phyloP scores from a whole-genome alignment of 179 eudicot species.

The Silene vulgaris region DNA sequence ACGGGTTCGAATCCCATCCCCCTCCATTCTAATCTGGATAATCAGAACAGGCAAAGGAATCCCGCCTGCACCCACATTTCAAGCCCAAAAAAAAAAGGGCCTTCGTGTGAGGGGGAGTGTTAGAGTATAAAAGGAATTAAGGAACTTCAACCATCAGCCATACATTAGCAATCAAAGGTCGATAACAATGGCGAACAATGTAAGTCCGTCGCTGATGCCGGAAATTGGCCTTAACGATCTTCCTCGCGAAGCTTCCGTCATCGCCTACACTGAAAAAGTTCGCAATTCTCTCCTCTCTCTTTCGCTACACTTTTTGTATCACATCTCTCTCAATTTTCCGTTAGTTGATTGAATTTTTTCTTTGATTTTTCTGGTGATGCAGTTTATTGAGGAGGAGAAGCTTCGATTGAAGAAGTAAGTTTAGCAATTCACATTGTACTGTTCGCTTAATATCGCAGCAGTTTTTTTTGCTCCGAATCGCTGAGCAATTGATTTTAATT shows the following conservation, averaged over 20 bases:
- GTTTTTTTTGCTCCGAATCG: too few species aligned
- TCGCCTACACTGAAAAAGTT: slow-evolving; percentile 88
- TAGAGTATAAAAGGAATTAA: too few species aligned
- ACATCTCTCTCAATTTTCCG: background rate
- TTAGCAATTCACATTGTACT: slow-evolving; percentile 4
- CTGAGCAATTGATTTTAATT: too few species aligned
- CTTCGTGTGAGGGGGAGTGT: too few species aligned
- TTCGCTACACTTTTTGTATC: too few species aligned
- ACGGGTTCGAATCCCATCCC: too few species aligned
- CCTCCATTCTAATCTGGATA: too few species aligned
- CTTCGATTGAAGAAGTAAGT: slow-evolving; percentile 77
- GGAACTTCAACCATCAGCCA: too few species aligned
- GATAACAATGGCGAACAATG: slow-evolving; percentile 25
- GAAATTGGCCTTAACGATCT: slow-evolving; percentile 88
- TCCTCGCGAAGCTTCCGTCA: slow-evolving; percentile 64
- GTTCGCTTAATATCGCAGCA: too few species aligned
- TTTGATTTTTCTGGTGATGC: background rate
- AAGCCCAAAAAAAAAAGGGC: too few species aligned
- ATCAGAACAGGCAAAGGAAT: too few species aligned
- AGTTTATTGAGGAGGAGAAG: slow-evolving; percentile 82
- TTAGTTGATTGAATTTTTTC: background rate
- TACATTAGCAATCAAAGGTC: background rate
- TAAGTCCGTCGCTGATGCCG: slow-evolving; percentile 31
- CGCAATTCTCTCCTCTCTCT: slow-evolving; percentile 1
- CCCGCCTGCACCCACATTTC: too few species aligned